Percentiles rank a stretch among this genome's conserved stretches.
phyloP scores from a whole-genome alignment of 108 stramenopile genomes.

The Hondaea fermentalgiana region DNA sequence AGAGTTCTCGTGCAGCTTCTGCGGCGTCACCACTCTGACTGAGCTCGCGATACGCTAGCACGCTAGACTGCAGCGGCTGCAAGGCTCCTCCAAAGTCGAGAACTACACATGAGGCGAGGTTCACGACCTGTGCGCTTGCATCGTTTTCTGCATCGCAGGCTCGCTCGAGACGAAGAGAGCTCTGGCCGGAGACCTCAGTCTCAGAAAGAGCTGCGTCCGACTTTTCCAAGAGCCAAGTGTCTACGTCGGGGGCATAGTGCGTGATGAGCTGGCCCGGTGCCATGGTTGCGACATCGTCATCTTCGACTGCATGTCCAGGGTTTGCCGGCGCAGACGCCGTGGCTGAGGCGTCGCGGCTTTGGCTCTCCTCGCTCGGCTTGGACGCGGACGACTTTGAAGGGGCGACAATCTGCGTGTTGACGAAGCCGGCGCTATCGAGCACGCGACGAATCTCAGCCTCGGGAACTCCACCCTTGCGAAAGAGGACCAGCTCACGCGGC shows the following conservation, averaged over 20 bases:
- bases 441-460: background rate
- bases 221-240: slow-evolving; percentile 53
- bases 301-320: background rate
- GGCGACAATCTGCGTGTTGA: background rate
- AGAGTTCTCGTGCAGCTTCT: slow-evolving; percentile 60
- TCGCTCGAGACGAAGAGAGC: background rate
- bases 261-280: slow-evolving; percentile 86
- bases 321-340: slow-evolving; percentile 37
- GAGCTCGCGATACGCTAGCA: slow-evolving; percentile 70
- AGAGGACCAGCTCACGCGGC: slow-evolving; percentile 9
- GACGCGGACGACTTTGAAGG: background rate
- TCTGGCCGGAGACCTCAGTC: background rate
- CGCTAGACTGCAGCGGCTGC: slow-evolving; percentile 36
- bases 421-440: background rate
- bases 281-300: slow-evolving; percentile 53
- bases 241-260: slow-evolving; percentile 89
- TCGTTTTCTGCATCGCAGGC: background rate
- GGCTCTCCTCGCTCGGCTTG: background rate
- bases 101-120: slow-evolving; percentile 46
- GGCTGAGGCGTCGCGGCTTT: slow-evolving; percentile 25
- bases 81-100: slow-evolving; percentile 72
- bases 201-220: background rate
- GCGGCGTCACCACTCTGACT: slow-evolving; percentile 50
- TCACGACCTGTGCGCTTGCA: slow-evolving; percentile 6
- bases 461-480: slow-evolving; percentile 33